Evolutionary conservation across 768 basidiomycete genomes (phyloP), one percentile per base, ranked within the genome.

Genomic region (Auricularia auricula-judae): DNA sequence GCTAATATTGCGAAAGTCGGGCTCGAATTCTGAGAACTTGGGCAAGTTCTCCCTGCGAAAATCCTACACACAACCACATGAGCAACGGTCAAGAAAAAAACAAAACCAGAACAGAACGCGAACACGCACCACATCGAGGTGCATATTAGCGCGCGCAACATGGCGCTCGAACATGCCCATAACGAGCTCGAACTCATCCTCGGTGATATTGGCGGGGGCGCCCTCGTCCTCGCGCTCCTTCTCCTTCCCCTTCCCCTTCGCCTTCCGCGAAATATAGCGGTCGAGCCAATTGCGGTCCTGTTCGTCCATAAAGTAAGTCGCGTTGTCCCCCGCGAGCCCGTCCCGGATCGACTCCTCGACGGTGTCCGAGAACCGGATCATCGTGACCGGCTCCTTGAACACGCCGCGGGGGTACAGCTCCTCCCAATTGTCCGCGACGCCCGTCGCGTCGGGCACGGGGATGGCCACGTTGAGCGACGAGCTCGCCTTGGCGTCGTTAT

Each of bases 291-390:
- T 89, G 70, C 89, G 86, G 77, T 98, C 96, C 18, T 89, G 87
- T 74, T 98, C 97, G 70, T 99, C 96, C 89, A 98, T 91, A 68
- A 85, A 91, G 72, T 98, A 98, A 1, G 86, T 85, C 75, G 89
- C 89, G 0, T 89, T 88, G 69, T 88, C 85, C 35, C 83, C 76
- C 14, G 23, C 23, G 65, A 93, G 82, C 11, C 83, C 84, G 67
- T 77, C 80, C 3, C 74, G 73, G 68, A 80, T 78, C 5, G 84
- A 78, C 68, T 94, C 93, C 70, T 98, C 97, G 67, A 89, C 85
- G 2, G 89, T 91, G 69, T 89, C 85, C 8, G 92, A 94, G 39
- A 87, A 89, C 65, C 86, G 85, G 64, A 95, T 80, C 72, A 88
- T 93, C 0, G 87, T 82, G 18, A 80, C 73, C 1, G 96, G 87